phyloP scores from a whole-genome alignment of 768 basidiomycete species.

The Boletus subcaerulescens region DNA sequence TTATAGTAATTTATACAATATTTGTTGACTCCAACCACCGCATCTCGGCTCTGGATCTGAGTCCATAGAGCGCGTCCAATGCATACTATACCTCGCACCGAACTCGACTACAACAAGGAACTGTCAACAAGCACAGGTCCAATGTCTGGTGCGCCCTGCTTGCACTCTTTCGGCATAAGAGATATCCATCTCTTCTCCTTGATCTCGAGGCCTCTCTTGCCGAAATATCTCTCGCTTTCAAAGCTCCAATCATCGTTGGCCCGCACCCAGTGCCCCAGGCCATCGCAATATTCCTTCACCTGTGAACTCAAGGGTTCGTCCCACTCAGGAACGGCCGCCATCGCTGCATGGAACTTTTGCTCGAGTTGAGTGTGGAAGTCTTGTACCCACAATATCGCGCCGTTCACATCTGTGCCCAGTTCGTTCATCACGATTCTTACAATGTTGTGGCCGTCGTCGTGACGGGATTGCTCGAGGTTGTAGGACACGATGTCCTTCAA shows the following conservation, averaged over 20 bases:
- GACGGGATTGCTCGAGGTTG: slow-evolving; percentile 32
- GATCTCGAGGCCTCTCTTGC: slow-evolving; percentile 1
- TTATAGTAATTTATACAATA: no score
- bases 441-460: slow-evolving; percentile 36
- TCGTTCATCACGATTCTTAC: slow-evolving; percentile 51
- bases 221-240: slow-evolving; percentile 8
- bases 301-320: slow-evolving; percentile 40
- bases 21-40: no score
- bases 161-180: slow-evolving; percentile 1
- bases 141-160: background rate
- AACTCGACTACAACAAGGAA: background rate
- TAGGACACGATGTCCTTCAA: slow-evolving; percentile 30
- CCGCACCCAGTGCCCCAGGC: slow-evolving; percentile 48
- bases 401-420: slow-evolving; percentile 11
- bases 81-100: no score
- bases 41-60: no score
- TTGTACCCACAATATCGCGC: slow-evolving; percentile 15
- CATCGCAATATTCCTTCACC: slow-evolving; percentile 42
- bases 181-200: slow-evolving; percentile 7
- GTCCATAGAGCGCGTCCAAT: no score
- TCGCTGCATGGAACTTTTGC: slow-evolving; percentile 13
- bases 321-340: slow-evolving; percentile 36
- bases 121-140: slow-evolving; percentile 5
- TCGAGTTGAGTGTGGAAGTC: background rate
- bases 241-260: slow-evolving; percentile 8